Percentiles rank a stretch among this genome's conserved stretches.
phyloP scores from a whole-genome alignment of 495 filamentous ascomycete species.

The Collariella sp. region DNA sequence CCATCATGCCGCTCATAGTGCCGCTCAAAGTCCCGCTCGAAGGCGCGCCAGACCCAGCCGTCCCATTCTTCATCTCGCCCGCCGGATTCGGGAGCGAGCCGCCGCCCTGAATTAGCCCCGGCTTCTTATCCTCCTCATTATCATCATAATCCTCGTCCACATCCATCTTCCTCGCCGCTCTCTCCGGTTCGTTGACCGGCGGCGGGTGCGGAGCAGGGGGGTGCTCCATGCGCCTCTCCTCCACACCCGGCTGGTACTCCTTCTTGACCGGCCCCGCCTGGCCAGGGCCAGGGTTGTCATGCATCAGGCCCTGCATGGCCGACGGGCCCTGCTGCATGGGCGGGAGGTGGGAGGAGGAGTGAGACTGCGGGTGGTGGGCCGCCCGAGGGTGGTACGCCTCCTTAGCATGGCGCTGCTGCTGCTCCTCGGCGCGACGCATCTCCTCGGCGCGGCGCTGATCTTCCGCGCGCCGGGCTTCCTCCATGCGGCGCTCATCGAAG shows the following conservation, averaged over 20 bases:
- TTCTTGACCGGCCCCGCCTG: conserved; percentile 45
- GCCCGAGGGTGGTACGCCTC: conserved; percentile 84
- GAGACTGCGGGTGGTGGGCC: conserved; percentile 70
- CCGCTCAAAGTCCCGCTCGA: conserved; percentile 36
- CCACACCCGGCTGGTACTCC: conserved; percentile 47
- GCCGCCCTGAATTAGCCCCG: conserved; percentile 30
- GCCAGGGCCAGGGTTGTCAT: conserved; percentile 37
- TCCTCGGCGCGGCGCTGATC: conserved; percentile 47
- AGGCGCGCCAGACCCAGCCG: too few species aligned
- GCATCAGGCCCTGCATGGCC: conserved; percentile 50
- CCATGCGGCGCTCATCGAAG: conserved; percentile 44
- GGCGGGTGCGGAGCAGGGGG: conserved; percentile 39
- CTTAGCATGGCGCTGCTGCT: conserved; percentile 60
- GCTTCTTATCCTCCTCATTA: conserved; percentile 75
- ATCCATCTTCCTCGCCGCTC: conserved; percentile 89
- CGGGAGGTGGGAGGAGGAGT: conserved; percentile 58
- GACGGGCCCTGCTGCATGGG: conserved; percentile 55
- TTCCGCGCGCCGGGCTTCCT: conserved; percentile 34
- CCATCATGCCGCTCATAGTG: conserved; percentile 41
- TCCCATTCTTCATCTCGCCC: conserved; percentile 42
- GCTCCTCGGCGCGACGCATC: conserved; percentile 45
- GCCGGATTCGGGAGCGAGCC: conserved; percentile 23
- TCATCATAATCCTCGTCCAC: conserved; percentile 93
- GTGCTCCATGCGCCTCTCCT: conserved; percentile 41
- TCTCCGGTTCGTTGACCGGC: conserved; percentile 55